Conservation (phyloP, 495 filamentous ascomycete species). For the Neurospora sp. region DNA sequence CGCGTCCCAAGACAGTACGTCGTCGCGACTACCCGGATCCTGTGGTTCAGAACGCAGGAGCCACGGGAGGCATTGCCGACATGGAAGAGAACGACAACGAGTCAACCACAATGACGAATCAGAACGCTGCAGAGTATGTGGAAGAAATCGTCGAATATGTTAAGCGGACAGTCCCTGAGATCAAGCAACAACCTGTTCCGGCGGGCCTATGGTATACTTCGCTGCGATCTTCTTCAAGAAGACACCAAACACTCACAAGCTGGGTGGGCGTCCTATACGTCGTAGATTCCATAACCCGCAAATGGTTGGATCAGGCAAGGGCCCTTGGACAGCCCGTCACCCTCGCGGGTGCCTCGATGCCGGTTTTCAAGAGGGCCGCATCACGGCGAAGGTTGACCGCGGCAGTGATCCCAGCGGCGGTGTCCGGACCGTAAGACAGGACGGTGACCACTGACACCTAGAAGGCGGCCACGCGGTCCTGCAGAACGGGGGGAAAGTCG, state of each 20-base stretch:
- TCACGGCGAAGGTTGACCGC: no score
- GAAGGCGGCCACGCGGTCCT: no score
- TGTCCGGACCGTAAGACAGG: no score
- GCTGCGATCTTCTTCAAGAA: conserved; percentile 37
- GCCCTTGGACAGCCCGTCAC: conserved; percentile 70
- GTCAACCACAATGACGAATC: no score
- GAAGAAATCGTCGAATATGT: conserved; percentile 20
- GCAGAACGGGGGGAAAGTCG: no score
- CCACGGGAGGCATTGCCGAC: no score
- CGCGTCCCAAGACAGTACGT: conserved; percentile 13
- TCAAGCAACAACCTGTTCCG: not conserved
- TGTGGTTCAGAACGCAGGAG: conserved; percentile 13
- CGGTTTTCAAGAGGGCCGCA: no score
- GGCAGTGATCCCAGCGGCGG: no score
- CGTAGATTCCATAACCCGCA: conserved; percentile 98
- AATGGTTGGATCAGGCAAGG: conserved; percentile 94
- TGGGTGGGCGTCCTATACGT: conserved; percentile 90
- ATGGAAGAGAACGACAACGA: no score
- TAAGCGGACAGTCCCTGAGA: conserved; percentile 20
- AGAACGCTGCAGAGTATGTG: conserved; percentile 16
- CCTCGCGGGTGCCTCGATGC: conserved; percentile 40
- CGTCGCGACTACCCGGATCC: conserved; percentile 24
- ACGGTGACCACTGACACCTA: no score
- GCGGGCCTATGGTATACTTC: not conserved
- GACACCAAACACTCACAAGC: conserved; percentile 85